These are phyloP conservation scores for Echium plantagineum DNA, from an alignment of 257 asterid species.

Conservation along the genomic window DNA sequence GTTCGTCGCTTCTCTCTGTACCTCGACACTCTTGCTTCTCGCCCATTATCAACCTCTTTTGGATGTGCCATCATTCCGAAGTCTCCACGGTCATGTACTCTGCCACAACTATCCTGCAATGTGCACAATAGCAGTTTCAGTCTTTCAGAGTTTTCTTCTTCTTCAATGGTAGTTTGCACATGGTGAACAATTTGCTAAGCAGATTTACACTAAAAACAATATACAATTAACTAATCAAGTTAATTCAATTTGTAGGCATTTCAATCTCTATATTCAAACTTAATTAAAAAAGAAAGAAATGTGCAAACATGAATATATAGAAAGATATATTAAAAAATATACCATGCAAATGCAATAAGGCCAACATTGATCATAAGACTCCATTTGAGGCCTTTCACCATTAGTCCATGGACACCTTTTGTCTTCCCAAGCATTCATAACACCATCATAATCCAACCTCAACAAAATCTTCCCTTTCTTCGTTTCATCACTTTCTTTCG, in stretches of 20 bases:
- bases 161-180: too few relatives aligned
- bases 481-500: slow-evolving; percentile 11
- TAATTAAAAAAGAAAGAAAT: background rate
- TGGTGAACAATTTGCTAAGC: too few relatives aligned
- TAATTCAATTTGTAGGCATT: too few relatives aligned
- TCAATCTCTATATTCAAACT: too few relatives aligned
- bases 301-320: background rate
- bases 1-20: slow-evolving; percentile 77
- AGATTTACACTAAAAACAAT: too few relatives aligned
- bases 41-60: slow-evolving; percentile 38
- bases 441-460: slow-evolving; percentile 57
- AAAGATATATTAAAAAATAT: slow-evolving; percentile 8
- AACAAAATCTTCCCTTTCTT: slow-evolving; percentile 31
- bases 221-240: too few relatives aligned
- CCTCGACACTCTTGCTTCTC: slow-evolving; percentile 82
- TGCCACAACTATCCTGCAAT: slow-evolving; percentile 46
- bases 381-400: slow-evolving; percentile 61
- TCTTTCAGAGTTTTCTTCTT: background rate
- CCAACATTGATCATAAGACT: slow-evolving; percentile 39
- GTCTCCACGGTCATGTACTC: slow-evolving; percentile 31
- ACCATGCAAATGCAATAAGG: slow-evolving; percentile 56
- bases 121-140: background rate
- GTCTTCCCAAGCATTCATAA: slow-evolving; percentile 62
- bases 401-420: slow-evolving; percentile 63
- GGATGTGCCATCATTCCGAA: slow-evolving; percentile 28